These are phyloP conservation scores for Boletellus emodensis DNA, from an alignment of 768 basidiomycete genomes.

Conservation along the genomic window DNA sequence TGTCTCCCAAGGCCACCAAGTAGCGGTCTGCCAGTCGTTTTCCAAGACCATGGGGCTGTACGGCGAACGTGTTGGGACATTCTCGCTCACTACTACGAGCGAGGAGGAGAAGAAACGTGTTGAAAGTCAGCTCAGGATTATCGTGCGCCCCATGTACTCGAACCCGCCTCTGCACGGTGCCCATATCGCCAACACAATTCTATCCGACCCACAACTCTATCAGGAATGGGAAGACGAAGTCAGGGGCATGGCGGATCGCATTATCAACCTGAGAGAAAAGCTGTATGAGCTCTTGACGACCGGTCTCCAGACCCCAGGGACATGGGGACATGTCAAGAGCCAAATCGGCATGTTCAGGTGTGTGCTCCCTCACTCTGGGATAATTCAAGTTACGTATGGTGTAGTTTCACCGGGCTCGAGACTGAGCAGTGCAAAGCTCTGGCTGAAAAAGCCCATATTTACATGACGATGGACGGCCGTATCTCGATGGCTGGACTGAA, in stretches of 20 bases:
- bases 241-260: conserved; percentile 92
- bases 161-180: conserved; percentile 95
- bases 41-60: conserved; percentile 99
- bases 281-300: conserved; percentile 75
- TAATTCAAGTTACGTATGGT: conserved; percentile 3
- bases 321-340: conserved; percentile 92
- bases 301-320: conserved; percentile 84
- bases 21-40: conserved; percentile 91
- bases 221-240: conserved; percentile 88
- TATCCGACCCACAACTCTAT: conserved; percentile 72
- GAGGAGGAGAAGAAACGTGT: conserved; percentile 80
- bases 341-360: conserved; percentile 99
- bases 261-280: conserved; percentile 88
- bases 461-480: conserved; percentile 92
- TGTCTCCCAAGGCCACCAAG: conserved; percentile 82
- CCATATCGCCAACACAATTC: conserved; percentile 78
- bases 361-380: conserved; percentile 16
- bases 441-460: conserved; percentile 85
- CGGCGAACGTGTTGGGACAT: conserved; percentile 96
- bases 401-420: conserved; percentile 82
- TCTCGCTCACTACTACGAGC: conserved; percentile 72
- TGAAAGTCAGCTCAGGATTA: conserved; percentile 91
- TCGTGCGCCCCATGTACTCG: conserved; percentile 96
- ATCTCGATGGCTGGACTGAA: conserved; percentile 95
- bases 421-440: conserved; percentile 75